A percentile compares a stretch with the other conserved stretches of the same genome.
Conservation (phyloP, 2,329 filamentous ascomycete genomes). For the Ustilaginoidea virens region DNA sequence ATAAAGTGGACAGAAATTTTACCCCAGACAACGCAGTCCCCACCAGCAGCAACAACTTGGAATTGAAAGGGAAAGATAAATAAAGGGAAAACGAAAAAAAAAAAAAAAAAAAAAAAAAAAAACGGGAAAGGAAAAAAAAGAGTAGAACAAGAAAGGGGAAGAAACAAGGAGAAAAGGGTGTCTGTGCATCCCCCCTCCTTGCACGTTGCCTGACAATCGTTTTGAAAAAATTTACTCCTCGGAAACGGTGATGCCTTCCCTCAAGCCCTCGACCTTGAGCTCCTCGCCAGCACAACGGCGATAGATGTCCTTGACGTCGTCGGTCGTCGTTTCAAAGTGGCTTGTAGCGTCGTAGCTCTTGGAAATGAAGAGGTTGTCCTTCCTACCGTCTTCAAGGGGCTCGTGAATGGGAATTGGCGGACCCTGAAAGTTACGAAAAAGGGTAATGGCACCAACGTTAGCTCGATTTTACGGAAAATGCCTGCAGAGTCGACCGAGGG, state of each 20-base stretch:
- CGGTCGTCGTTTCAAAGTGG: conserved; percentile 85
- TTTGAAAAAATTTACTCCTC: conserved; percentile 19
- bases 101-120: no score
- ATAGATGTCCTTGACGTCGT: conserved; percentile 94
- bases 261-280: conserved; percentile 72
- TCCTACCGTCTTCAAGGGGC: conserved; percentile 65
- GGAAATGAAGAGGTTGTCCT: conserved; percentile 91
- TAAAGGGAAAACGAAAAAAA: no score
- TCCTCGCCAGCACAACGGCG: conserved; percentile 68
- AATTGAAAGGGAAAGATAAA: no score
- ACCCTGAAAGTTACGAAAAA: conserved; percentile 27
- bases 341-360: conserved; percentile 97
- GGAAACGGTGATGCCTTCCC: conserved; percentile 61
- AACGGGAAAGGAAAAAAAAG: no score
- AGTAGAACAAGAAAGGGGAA: no score
- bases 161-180: no score
- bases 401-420: conserved; percentile 88
- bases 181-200: no score
- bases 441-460: not conserved
- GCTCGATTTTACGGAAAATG: not conserved
- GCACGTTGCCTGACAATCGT: no score
- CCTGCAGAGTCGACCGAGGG: not conserved
- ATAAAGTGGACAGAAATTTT: no score
- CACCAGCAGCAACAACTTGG: no score
- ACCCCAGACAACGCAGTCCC: no score